Percentiles rank a stretch among this genome's conserved stretches.
phyloP scores from a whole-genome alignment of 2,329 filamentous ascomycete species.

The Paracamarosporium sp. region DNA sequence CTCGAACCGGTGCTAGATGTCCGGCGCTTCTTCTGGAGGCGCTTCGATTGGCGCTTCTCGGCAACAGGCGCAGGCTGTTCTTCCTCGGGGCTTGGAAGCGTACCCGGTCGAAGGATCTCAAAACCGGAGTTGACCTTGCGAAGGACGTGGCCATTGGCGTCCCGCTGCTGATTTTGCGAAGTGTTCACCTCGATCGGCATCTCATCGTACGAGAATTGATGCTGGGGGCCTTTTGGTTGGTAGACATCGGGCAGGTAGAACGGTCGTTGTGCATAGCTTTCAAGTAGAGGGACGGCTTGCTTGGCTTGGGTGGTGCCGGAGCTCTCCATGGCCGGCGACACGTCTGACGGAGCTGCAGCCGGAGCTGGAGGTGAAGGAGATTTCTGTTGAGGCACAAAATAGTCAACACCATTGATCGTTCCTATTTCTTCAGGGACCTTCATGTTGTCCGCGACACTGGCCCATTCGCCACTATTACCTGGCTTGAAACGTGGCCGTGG shows the following conservation, averaged over 20 bases:
- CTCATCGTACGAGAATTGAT: conserved; percentile 43
- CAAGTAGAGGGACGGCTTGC: conserved; percentile 43
- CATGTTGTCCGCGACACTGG: conserved; percentile 41
- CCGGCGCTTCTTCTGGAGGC: conserved; percentile 52
- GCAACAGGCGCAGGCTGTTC: conserved; percentile 28
- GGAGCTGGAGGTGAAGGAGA: conserved; percentile 40
- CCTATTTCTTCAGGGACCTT: conserved; percentile 25
- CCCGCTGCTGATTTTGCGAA: conserved; percentile 29
- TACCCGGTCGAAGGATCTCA: conserved; percentile 48
- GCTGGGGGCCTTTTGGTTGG: conserved; percentile 45
- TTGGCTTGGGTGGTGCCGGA: conserved; percentile 31
- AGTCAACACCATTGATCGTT: conserved; percentile 44
- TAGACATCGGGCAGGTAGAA: conserved; percentile 43
- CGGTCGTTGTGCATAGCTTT: conserved; percentile 45
- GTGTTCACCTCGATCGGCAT: conserved; percentile 37
- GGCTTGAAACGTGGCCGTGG: conserved; percentile 45
- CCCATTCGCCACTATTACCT: conserved; percentile 47
- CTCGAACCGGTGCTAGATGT: conserved; percentile 35
- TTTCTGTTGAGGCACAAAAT: conserved; percentile 45
- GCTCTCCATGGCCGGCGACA: conserved; percentile 27
- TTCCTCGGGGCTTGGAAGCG: conserved; percentile 40
- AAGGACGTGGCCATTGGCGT: conserved; percentile 39
- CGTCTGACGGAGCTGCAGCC: conserved; percentile 22
- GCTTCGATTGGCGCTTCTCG: conserved; percentile 47
- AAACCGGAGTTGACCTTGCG: conserved; percentile 53